phyloP scores from a whole-genome alignment of 306 rosid species.

The Prunus mira region DNA sequence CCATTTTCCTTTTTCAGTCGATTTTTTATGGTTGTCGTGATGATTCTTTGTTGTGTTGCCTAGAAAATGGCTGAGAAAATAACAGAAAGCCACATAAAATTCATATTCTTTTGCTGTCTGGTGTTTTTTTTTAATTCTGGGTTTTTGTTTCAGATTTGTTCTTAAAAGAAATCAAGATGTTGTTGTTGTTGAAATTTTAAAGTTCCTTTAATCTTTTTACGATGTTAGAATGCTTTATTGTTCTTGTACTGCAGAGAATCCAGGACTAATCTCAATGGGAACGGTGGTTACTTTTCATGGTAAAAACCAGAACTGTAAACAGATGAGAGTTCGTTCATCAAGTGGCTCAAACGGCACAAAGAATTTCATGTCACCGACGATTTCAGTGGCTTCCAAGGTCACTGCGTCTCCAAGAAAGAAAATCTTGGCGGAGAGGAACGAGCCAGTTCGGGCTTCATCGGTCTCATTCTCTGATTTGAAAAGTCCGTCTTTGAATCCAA shows the following conservation, averaged over 20 bases:
- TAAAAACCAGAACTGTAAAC: slow-evolving; percentile 46
- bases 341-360: slow-evolving; percentile 49
- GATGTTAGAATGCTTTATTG: not conserved
- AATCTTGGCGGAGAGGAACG: slow-evolving; percentile 63
- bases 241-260: slow-evolving; percentile 41
- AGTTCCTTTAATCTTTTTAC: too few relatives aligned
- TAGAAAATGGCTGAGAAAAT: slow-evolving; percentile 13
- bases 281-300: slow-evolving; percentile 30
- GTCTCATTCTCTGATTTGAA: slow-evolving; percentile 37
- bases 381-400: slow-evolving; percentile 79
- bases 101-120: too few relatives aligned
- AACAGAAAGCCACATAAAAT: too few relatives aligned
- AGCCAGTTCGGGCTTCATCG: slow-evolving; percentile 34
- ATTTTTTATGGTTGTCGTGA: not conserved
- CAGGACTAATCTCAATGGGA: slow-evolving; percentile 40
- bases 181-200: too few relatives aligned
- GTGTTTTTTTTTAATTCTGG: not conserved
- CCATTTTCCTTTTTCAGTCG: not conserved
- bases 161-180: too few relatives aligned
- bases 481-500: slow-evolving; percentile 20
- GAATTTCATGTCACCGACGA: slow-evolving; percentile 85
- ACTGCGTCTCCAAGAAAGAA: slow-evolving; percentile 67
- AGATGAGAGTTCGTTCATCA: slow-evolving; percentile 52
- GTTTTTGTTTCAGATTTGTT: not conserved
- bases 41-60: slow-evolving; percentile 24